Conservation (phyloP, 495 filamentous ascomycete species). For the Chaetomium tenue region DNA sequence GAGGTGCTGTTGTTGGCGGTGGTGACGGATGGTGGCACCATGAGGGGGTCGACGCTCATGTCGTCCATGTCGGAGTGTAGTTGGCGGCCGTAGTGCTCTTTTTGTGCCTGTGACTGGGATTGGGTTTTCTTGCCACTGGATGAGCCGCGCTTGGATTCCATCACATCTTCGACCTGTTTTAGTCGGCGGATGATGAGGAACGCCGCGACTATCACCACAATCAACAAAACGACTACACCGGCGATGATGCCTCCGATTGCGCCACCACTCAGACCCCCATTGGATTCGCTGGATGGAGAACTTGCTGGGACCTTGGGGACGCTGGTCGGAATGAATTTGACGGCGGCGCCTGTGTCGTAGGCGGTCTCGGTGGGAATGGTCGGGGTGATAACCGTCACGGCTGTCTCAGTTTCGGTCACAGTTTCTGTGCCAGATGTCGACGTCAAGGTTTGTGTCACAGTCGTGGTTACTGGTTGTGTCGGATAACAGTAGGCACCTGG, state of each 20-base stretch:
- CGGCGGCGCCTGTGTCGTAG: conserved; percentile 20
- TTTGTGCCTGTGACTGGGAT: conserved; percentile 27
- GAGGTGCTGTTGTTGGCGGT: conserved; percentile 18
- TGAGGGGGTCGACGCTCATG: conserved; percentile 33
- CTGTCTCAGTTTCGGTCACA: conserved; percentile 34
- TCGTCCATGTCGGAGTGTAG: conserved; percentile 23
- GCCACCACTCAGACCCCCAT: conserved; percentile 34
- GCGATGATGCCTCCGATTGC: conserved; percentile 48
- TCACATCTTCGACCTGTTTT: conserved; percentile 32
- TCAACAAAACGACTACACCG: conserved; percentile 41
- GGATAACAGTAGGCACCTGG: conserved; percentile 37
- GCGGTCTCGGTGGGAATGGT: conserved; percentile 26
- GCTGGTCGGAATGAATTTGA: conserved; percentile 42
- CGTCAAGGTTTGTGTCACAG: conserved; percentile 36
- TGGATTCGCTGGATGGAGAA: conserved; percentile 7
- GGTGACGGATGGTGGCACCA: conserved; percentile 8
- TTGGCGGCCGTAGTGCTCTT: conserved; percentile 28
- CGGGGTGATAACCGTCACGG: conserved; percentile 32
- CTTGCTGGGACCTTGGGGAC: conserved; percentile 37
- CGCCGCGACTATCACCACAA: conserved; percentile 39
- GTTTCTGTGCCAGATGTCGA: conserved; percentile 35
- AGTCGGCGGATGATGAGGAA: conserved; percentile 43
- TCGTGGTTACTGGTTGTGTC: conserved; percentile 35
- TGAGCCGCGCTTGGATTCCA: conserved; percentile 35
- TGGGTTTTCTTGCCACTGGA: conserved; percentile 30